These are phyloP conservation scores for Calonectria hawksworthii DNA, from an alignment of 2,329 filamentous ascomycete genomes.

Conservation along the genomic window DNA sequence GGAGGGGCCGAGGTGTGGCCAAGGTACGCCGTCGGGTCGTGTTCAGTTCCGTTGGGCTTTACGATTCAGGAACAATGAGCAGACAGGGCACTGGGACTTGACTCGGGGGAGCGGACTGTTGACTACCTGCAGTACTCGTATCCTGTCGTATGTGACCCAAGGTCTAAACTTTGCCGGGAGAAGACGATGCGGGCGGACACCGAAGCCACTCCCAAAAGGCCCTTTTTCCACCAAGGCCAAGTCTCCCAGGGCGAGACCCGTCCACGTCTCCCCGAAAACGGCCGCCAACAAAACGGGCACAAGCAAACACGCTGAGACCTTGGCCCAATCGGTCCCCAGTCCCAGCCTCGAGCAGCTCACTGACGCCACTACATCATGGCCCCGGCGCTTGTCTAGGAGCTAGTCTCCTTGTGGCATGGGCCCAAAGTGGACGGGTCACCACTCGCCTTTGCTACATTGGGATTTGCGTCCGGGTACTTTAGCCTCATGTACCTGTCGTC, in stretches of 20 bases:
- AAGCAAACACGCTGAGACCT: not conserved
- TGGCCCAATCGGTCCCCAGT: not conserved
- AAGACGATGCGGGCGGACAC: not conserved
- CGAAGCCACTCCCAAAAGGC: conserved; percentile 1
- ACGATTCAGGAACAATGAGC: not conserved
- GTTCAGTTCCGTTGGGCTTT: not conserved
- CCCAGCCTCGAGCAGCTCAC: conserved; percentile 20
- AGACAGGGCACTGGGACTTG: not conserved
- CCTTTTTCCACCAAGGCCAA: not conserved
- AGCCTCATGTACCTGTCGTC: conserved; percentile 18
- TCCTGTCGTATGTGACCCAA: not conserved
- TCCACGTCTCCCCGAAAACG: conserved; percentile 12
- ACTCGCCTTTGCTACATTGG: conserved; percentile 23
- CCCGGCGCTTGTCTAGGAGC: conserved; percentile 7
- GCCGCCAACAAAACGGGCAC: conserved; percentile 19
- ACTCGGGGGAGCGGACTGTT: not conserved
- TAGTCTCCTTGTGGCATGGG: conserved; percentile 1
- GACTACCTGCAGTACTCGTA: conserved; percentile 1
- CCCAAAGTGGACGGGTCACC: not conserved
- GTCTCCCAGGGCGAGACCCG: not conserved
- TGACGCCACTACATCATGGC: conserved; percentile 23
- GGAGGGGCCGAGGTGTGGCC: not conserved
- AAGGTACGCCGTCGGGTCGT: not conserved
- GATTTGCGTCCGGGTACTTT: conserved; percentile 26
- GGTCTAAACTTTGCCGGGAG: not conserved